These are phyloP conservation scores for Neurospora sp. DNA, from an alignment of 495 filamentous ascomycete species.

Conservation along the genomic window DNA sequence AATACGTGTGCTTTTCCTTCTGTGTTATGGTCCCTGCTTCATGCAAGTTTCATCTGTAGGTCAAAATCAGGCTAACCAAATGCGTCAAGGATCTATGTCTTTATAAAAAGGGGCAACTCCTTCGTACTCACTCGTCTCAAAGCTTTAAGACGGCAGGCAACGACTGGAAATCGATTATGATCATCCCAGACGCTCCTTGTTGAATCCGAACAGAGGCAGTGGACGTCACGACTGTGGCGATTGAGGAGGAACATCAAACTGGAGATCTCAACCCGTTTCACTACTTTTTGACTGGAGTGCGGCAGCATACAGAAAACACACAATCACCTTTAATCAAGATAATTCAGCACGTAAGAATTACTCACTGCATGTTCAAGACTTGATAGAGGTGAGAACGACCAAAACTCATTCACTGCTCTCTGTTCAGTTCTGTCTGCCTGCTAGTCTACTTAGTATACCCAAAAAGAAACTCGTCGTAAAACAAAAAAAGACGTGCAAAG, in stretches of 20 bases:
- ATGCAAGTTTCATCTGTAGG: neutral
- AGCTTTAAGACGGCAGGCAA: neutral
- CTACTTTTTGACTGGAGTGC: neutral
- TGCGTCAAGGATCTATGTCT: neutral
- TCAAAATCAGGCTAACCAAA: neutral
- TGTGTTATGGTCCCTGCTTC: neutral
- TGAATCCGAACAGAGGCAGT: neutral
- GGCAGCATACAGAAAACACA: neutral
- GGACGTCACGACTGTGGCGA: neutral
- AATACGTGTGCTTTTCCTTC: neutral
- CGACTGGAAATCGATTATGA: neutral
- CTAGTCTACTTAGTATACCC: neutral
- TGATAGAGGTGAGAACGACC: neutral
- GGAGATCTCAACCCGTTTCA: neutral
- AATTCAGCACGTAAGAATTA: neutral
- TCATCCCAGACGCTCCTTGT: neutral
- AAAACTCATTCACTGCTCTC: neutral
- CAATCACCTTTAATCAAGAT: neutral
- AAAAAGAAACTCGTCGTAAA: neutral
- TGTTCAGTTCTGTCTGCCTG: neutral
- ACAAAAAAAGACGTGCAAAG: neutral
- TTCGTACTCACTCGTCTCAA: neutral
- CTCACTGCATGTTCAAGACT: neutral
- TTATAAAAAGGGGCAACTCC: neutral
- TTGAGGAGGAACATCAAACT: neutral